Evolutionary conservation across 2,329 filamentous ascomycete genomes (phyloP).

Genomic region (Trichoderma simmonsii): DNA sequence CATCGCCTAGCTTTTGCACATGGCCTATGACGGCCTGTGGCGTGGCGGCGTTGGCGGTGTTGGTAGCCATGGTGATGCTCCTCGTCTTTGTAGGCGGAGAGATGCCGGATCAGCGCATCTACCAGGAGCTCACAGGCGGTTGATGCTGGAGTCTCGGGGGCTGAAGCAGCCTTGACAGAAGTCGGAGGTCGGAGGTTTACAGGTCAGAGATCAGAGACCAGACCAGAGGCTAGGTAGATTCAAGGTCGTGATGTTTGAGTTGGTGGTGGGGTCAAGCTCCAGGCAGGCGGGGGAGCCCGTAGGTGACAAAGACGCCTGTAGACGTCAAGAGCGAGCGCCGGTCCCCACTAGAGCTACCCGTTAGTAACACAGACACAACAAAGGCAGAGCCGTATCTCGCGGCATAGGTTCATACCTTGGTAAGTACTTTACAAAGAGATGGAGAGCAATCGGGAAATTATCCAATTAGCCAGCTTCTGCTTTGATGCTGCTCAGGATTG

Average conservation of each 20-base stretch:
- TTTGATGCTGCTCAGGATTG: background rate
- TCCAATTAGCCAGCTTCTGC: background rate
- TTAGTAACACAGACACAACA: background rate
- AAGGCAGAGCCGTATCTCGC: background rate
- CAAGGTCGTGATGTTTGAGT: background rate
- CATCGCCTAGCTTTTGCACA: conserved; percentile 77
- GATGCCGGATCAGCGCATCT: conserved; percentile 11
- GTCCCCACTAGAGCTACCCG: background rate
- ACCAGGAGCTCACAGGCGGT: background rate
- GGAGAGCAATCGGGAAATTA: background rate
- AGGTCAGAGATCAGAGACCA: background rate
- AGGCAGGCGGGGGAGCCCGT: conserved; percentile 12
- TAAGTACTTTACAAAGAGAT: background rate
- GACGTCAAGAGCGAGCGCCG: conserved; percentile 5
- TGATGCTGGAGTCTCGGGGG: background rate
- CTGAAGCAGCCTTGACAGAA: background rate
- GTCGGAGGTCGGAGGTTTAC: background rate
- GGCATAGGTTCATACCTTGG: background rate
- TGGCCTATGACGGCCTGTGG: conserved; percentile 55
- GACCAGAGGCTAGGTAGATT: background rate
- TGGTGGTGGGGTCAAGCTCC: conserved; percentile 16
- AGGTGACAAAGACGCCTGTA: background rate
- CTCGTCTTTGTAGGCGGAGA: background rate
- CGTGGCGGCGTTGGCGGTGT: conserved; percentile 35
- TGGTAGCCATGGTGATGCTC: conserved; percentile 9